A percentile compares a stretch with the other conserved stretches of the same genome.
These are phyloP conservation scores for Helicostylum pulchrum DNA, from an alignment of 192 early-diverging fungal genomes.

Conservation along the genomic window DNA sequence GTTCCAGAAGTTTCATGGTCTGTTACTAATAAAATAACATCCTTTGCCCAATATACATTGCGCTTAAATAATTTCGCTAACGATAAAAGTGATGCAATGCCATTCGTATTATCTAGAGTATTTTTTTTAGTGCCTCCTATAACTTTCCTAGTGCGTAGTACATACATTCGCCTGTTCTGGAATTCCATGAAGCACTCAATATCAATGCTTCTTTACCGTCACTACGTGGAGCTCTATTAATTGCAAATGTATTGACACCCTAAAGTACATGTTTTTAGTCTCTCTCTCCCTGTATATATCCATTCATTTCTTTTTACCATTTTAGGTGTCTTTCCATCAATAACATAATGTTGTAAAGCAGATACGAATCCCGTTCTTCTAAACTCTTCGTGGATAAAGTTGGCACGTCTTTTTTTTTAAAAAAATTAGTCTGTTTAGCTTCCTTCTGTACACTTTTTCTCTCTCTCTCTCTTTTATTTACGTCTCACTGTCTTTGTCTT, in stretches of 20 bases:
- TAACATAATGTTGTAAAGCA: slow-evolving; percentile 49
- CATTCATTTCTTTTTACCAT: slow-evolving; percentile 4
- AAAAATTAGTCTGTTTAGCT: background rate
- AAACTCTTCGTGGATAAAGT: slow-evolving; percentile 49
- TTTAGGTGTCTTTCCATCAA: background rate
- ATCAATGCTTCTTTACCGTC: slow-evolving; percentile 89
- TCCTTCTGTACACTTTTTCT: background rate
- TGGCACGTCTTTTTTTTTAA: slow-evolving; percentile 29
- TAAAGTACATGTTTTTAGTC: background rate
- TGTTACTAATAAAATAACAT: slow-evolving; percentile 84
- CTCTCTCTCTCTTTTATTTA: slow-evolving; percentile 14
- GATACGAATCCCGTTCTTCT: slow-evolving; percentile 50
- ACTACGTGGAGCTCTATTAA: slow-evolving; percentile 75
- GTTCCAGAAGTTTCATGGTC: slow-evolving; percentile 73
- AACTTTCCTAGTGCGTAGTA: background rate
- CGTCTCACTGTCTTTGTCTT: slow-evolving; percentile 29
- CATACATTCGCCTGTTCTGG: slow-evolving; percentile 53
- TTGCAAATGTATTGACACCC: slow-evolving; percentile 78
- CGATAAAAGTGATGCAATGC: slow-evolving; percentile 43
- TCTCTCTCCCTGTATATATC: background rate
- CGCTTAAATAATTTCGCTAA: slow-evolving; percentile 56
- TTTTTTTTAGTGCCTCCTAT: background rate
- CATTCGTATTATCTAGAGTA: slow-evolving; percentile 47
- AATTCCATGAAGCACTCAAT: slow-evolving; percentile 78
- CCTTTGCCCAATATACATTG: slow-evolving; percentile 87